Evolutionary conservation across 2,329 filamentous ascomycete genomes (phyloP).

Genomic region (Blastomyces silverae): DNA sequence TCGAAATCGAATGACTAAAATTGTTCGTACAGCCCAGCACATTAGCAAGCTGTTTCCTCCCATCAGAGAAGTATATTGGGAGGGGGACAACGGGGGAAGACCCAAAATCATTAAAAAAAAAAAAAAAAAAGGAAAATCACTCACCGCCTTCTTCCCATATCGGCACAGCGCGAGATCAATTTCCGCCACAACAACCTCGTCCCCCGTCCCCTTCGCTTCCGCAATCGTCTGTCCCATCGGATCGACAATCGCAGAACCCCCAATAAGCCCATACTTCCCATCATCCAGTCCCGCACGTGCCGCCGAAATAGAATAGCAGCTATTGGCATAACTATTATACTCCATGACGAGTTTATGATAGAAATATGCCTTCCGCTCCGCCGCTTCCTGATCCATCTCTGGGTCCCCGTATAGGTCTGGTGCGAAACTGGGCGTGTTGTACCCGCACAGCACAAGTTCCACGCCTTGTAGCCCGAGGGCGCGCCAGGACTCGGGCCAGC

Average conservation of each 20-base stretch:
- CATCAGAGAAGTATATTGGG: background rate
- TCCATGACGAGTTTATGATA: conserved; percentile 12
- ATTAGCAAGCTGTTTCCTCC: background rate
- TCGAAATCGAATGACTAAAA: conserved; percentile 11
- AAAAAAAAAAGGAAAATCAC: background rate
- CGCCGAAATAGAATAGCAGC: conserved; percentile 4
- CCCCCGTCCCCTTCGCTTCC: conserved; percentile 10
- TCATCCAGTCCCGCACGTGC: conserved; percentile 4
- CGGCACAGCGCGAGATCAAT: conserved; percentile 6
- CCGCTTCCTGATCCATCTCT: background rate
- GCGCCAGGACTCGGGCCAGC: conserved; percentile 7
- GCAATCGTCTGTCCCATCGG: conserved; percentile 7
- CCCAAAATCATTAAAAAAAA: too few relatives aligned
- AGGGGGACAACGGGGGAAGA: too few relatives aligned
- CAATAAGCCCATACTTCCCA: conserved; percentile 10
- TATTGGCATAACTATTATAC: conserved; percentile 7
- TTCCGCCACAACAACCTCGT: conserved; percentile 12
- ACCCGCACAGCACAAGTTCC: conserved; percentile 6
- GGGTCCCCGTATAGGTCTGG: conserved; percentile 5
- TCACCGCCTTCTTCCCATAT: conserved; percentile 9
- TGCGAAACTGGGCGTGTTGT: conserved; percentile 3
- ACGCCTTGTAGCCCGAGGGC: conserved; percentile 4
- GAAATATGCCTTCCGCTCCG: conserved; percentile 10
- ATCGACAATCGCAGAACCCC: conserved; percentile 6
- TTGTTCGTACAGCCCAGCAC: background rate